Base-by-base conservation (phyloP, 139 green algal genomes). In the Cymbomonas tetramitiformis region DNA sequence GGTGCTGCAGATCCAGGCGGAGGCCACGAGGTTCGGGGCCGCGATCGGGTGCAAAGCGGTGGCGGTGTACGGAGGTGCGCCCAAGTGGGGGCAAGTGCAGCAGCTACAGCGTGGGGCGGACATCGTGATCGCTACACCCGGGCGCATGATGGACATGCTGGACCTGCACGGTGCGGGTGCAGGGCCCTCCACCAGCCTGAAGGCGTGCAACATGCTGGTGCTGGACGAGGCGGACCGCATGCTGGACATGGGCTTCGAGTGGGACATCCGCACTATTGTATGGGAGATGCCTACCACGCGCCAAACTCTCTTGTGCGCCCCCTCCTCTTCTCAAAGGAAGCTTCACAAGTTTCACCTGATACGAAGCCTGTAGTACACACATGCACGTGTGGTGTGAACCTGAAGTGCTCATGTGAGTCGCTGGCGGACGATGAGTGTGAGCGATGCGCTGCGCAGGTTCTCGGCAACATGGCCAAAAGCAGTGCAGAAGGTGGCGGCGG, bases 221-320 rank as follows among this genome's bases (percentile, higher is more conserved):
- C 61, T 69, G n/a, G 61, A 70, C 39, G 62, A 70, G 56, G 62
- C 62, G 33, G 62, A 70, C 47, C 58, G 57, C 7, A 70, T 70
- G 61, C 29, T 69, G n/a, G 51, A 62, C 53, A 69, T 69, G 48
- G 61, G 61, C 1, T 69, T 68, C 51, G 60, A 94, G 64, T 83
- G 84, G 5, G 74, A 88, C 61, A 83, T 87, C 33, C 61, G 61
- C 30, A 76, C 74, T 24, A 60, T 18, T n/a, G n/a, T n/a, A n/a
- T n/a, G n/a, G n/a, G n/a, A n/a, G n/a, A n/a, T n/a, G n/a, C n/a
- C n/a, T n/a, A n/a, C n/a, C n/a, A n/a, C n/a, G n/a, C n/a, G n/a
- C n/a, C n/a, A n/a, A n/a, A n/a, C n/a, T n/a, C n/a, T n/a, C n/a
- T n/a, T n/a, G n/a, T n/a, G n/a, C n/a, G n/a, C n/a, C n/a, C n/a